Evolutionary conservation across 2,329 filamentous ascomycete genomes (phyloP).

Genomic region (Metarhizium album): DNA sequence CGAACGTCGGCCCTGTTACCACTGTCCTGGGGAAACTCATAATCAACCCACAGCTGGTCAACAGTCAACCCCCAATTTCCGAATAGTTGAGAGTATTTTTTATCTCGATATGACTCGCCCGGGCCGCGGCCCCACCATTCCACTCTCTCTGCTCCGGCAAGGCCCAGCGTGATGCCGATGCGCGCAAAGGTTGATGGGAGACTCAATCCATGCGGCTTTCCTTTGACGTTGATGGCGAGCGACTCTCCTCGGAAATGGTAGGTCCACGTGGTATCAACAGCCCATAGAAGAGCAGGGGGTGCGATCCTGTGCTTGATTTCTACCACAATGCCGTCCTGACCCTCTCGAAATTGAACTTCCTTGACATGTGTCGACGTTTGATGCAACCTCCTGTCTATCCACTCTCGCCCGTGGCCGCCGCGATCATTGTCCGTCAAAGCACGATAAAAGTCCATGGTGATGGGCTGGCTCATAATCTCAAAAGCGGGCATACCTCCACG

Average conservation of each 20-base stretch:
- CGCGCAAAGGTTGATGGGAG: conserved; percentile 49
- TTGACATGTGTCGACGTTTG: conserved; percentile 33
- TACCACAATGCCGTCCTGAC: conserved; percentile 26
- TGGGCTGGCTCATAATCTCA: conserved; percentile 34
- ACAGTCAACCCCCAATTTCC: conserved; percentile 39
- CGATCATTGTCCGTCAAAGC: conserved; percentile 57
- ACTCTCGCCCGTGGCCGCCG: conserved; percentile 45
- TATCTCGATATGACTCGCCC: conserved; percentile 56
- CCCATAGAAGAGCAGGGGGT: conserved; percentile 55
- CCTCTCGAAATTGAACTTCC: conserved; percentile 21
- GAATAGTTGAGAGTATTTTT: conserved; percentile 47
- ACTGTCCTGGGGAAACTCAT: conserved; percentile 59
- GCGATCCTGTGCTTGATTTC: conserved; percentile 43
- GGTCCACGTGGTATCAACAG: conserved; percentile 35
- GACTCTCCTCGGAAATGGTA: conserved; percentile 42
- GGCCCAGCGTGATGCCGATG: conserved; percentile 46
- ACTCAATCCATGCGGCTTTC: conserved; percentile 34
- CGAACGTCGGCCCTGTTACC: conserved; percentile 54
- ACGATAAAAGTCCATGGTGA: conserved; percentile 48
- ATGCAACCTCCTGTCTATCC: conserved; percentile 37
- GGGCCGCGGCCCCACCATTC: conserved; percentile 61
- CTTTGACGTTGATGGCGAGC: conserved; percentile 39
- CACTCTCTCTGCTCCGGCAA: conserved; percentile 26
- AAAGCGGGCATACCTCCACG: conserved; percentile 16
- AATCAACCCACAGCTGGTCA: conserved; percentile 45